Base-by-base conservation (phyloP, 2,329 filamentous ascomycete genomes). In the Sarocladium kiliense region DNA sequence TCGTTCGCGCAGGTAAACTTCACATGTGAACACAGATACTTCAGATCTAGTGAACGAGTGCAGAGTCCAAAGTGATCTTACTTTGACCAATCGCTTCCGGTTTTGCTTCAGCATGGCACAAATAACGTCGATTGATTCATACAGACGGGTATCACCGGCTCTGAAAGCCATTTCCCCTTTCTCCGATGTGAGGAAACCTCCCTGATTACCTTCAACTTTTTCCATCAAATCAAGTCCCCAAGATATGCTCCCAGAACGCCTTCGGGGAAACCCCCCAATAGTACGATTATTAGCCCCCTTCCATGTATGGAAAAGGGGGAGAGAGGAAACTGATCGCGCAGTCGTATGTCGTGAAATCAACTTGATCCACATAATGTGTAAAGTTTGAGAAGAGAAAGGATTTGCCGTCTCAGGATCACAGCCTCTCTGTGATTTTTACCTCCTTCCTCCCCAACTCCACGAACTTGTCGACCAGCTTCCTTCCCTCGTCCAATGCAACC, bases 371-470 rank as follows among this genome's bases (percentile, higher is more conserved):
- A n/a, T n/a, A n/a, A n/a, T n/a, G n/a, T n/a, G n/a, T n/a, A n/a
- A n/a, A n/a, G n/a, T n/a, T n/a, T n/a, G n/a, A n/a, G n/a, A n/a
- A n/a, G n/a, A n/a, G n/a, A n/a, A n/a, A n/a, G n/a, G n/a, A n/a
- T n/a, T n/a, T n/a, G n/a, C n/a, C n/a, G n/a, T n/a, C n/a, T n/a
- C n/a, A n/a, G n/a, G n/a, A n/a, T 53, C n/a, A 53, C 14, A 53
- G 50, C 32, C 74, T 72, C 63, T 75, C 87, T 68, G 72, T 71
- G 61, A 81, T 73, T 39, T 74, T 66, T 30, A 82, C 65, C 58
- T 84, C 80, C 67, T 87, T 89, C 23, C 87, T 88, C 26, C 85
- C 91, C 67, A 96, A 77, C 25, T 80, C 79, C 68, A 82, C 84
- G 59, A 97, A 79, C 68, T 85, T 94, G 55, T 81, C 80, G 7